A percentile compares a stretch with the other conserved stretches of the same genome.
These are phyloP conservation scores for Blastobotrys robertii DNA, from an alignment of 805 yeast species.

Conservation along the genomic window DNA sequence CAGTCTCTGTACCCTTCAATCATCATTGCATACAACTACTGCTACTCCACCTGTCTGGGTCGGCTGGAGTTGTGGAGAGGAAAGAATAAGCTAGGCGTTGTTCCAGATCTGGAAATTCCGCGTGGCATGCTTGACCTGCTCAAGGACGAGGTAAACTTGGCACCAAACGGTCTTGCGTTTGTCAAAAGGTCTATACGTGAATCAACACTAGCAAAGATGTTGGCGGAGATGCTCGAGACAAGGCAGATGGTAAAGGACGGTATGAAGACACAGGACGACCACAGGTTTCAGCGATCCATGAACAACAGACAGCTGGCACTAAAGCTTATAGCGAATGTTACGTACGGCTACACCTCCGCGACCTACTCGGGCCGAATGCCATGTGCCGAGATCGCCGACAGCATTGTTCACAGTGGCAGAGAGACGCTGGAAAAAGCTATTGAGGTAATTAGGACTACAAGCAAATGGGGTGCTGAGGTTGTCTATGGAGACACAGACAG, in stretches of 20 bases:
- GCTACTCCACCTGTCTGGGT: conserved; percentile 36
- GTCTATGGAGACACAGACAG: conserved; percentile 98
- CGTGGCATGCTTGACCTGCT: conserved; percentile 46
- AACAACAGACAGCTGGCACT: conserved; percentile 78
- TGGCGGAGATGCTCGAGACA: conserved; percentile 70
- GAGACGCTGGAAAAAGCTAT: conserved; percentile 72
- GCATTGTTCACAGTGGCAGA: conserved; percentile 84
- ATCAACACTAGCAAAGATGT: conserved; percentile 73
- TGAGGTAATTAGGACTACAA: conserved; percentile 47
- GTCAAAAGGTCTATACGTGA: conserved; percentile 55
- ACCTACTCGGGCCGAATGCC: conserved; percentile 97
- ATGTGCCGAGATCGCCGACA: conserved; percentile 87
- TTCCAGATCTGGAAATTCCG: conserved; percentile 38
- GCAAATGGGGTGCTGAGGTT: conserved; percentile 76
- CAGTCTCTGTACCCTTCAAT: conserved; percentile 92
- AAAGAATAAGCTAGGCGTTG: conserved; percentile 29
- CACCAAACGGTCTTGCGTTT: conserved; percentile 86
- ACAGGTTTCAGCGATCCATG: conserved; percentile 37
- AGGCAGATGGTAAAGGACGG: conserved; percentile 71
- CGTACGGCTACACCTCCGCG: conserved; percentile 93
- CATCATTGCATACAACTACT: conserved; percentile 82
- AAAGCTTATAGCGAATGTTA: conserved; percentile 86
- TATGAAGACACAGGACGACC: conserved; percentile 37
- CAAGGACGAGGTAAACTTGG: conserved; percentile 45
- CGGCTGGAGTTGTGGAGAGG: conserved; percentile 25